Percentiles rank a stretch among this genome's conserved stretches.
phyloP scores from a whole-genome alignment of 1,284 basidiomycete genomes.

The Golubevia pallescens region DNA sequence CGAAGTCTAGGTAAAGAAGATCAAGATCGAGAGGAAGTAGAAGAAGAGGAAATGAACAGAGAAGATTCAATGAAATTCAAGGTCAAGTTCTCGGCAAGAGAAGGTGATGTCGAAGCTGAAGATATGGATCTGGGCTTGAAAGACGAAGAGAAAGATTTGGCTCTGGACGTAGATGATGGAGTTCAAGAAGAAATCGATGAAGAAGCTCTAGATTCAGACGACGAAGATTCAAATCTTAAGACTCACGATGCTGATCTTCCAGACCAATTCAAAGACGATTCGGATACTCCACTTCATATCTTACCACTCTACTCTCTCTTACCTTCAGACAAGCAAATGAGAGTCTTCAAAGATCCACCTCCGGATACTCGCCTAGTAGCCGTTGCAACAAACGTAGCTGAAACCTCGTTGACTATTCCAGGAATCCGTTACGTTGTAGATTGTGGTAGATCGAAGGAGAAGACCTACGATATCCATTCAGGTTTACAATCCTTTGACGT shows the following conservation, averaged over 20 bases:
- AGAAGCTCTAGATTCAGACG: conserved; percentile 33
- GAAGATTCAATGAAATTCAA: background rate
- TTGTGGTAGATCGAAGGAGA: conserved; percentile 82
- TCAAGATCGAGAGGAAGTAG: conserved; percentile 15
- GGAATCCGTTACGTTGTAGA: conserved; percentile 79
- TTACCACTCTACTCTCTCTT: conserved; percentile 78
- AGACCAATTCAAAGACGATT: conserved; percentile 36
- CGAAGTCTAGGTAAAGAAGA: conserved; percentile 3
- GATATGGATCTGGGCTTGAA: conserved; percentile 76
- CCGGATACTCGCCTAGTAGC: conserved; percentile 74
- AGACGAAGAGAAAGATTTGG: conserved; percentile 65
- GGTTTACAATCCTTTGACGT: conserved; percentile 78
- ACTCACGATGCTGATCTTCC: conserved; percentile 16
- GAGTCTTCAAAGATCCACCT: conserved; percentile 75
- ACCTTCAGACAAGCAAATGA: conserved; percentile 76
- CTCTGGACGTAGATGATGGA: conserved; percentile 71
- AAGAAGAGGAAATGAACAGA: conserved; percentile 2
- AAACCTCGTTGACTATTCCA: conserved; percentile 80
- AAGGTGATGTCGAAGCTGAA: conserved; percentile 75
- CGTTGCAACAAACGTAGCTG: conserved; percentile 78
- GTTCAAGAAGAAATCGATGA: conserved; percentile 68
- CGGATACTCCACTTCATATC: conserved; percentile 68
- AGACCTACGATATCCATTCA: conserved; percentile 71
- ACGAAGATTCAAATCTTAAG: too few species aligned
- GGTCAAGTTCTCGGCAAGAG: conserved; percentile 20